Conservation (phyloP, 2,329 filamentous ascomycete genomes). For the Epichloe sylvatica region DNA sequence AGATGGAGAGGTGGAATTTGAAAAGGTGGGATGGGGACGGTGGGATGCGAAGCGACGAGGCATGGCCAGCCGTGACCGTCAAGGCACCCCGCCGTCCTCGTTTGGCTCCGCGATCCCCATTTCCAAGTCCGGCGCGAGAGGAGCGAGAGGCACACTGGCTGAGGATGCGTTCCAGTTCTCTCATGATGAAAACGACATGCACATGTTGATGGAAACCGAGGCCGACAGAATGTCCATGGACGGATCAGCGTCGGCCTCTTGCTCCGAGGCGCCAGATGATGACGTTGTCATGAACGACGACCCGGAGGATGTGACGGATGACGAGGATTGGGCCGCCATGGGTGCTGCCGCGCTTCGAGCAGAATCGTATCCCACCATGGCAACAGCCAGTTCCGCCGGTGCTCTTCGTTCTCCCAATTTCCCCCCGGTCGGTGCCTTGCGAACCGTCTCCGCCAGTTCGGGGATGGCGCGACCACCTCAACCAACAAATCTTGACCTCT, state of each 20-base stretch:
- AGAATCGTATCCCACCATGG: constrained; percentile 44
- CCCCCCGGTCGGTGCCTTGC: constrained; percentile 33
- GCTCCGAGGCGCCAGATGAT: constrained; percentile 59
- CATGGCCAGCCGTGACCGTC: constrained; percentile 37
- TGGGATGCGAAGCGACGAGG: constrained; percentile 77
- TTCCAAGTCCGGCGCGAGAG: constrained; percentile 28
- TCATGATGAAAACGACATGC: constrained; percentile 51
- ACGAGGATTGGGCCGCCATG: constrained; percentile 89
- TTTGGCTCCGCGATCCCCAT: constrained; percentile 44
- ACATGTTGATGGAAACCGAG: constrained; percentile 66
- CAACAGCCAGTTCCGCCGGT: constrained; percentile 39
- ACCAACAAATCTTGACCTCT: constrained; percentile 37
- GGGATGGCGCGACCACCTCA: constrained; percentile 42
- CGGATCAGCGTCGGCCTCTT: constrained; percentile 55
- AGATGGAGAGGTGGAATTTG: constrained; percentile 65
- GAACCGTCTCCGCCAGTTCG: constrained; percentile 34
- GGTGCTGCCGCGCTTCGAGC: constrained; percentile 72
- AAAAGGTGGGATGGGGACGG: constrained; percentile 94
- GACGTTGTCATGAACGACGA: constrained; percentile 57
- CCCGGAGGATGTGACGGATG: constrained; percentile 76
- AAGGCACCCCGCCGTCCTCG: constrained; percentile 25
- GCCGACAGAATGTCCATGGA: constrained; percentile 91
- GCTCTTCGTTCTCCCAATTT: constrained; percentile 28
- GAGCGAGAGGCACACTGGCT: constrained; percentile 44
- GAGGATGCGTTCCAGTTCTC: constrained; percentile 65